Evolutionary conservation across 148 eudicot species (phyloP), one percentile per base, ranked within the genome.

Genomic region (Nyssa sinensis): DNA sequence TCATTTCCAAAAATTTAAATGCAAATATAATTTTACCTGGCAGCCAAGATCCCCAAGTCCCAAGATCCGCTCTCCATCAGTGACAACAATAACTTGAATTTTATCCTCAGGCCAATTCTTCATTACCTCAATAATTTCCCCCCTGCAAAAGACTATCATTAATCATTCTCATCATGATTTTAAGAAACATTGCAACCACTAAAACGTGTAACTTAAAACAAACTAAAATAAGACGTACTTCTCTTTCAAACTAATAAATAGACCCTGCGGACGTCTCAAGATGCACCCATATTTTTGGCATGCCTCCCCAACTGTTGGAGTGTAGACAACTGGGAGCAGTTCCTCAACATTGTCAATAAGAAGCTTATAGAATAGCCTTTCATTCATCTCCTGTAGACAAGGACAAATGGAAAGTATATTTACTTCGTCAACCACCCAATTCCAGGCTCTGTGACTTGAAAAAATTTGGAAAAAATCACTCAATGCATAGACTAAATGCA

Each of bases 31-130:
- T 47, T 70, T 80, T 77, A 90, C 97, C 94, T 95, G 99, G 81
- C 94, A 95, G n/a, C 99, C 99, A 63, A 95, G 99, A 80, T 95
- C 99, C 39, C 99, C 99, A 47, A 95, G 99, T 13, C 99, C 99
- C 81, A 95, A 86, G 62, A 95, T 95, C 59, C 99, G 84, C 78
- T 95, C 99, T 58, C 99, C 99, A 30, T 95, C 99, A n/a, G 99
- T 95, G 32, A 95, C 97, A 68, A 92, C 97, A 67, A 95, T 95
- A 29, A 95, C 99, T 84, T 92, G 96, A 78, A 95, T 90, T 61
- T 85, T 77, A 78, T 91, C 86, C 84, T 95, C 90, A 66, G 99
- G 99, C 99, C 99, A 95, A 80, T 95, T 95, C 80, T 77, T 92
- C 79, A 95, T 77, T 58, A 92, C 96, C 82, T 95, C 99, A 34